A percentile compares a stretch with the other conserved stretches of the same genome.
phyloP scores from a whole-genome alignment of 2,329 filamentous ascomycete species.

The Xylaria polymorpha region DNA sequence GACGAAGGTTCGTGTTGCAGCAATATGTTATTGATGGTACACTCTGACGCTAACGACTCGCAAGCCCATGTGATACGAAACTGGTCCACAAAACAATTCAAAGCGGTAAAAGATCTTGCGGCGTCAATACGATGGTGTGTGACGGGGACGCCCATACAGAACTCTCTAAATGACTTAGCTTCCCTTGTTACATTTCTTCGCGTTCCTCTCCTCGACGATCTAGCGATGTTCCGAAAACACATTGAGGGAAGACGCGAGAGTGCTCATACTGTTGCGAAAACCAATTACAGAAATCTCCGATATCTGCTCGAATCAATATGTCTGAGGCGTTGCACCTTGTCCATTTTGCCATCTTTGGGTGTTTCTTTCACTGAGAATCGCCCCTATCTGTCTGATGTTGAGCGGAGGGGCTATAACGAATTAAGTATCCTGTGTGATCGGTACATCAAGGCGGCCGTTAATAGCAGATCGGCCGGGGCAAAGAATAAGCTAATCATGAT shows the following conservation, averaged over 20 bases:
- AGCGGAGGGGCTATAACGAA: conserved; percentile 30
- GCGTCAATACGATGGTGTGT: conserved; percentile 42
- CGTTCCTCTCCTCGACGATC: conserved; percentile 36
- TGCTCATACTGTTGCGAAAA: conserved; percentile 12
- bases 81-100: conserved; percentile 41
- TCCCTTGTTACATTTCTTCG: conserved; percentile 40
- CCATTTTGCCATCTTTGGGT: conserved; percentile 28
- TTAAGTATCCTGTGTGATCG: conserved; percentile 26
- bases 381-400: conserved; percentile 24
- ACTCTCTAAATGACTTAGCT: conserved; percentile 40
- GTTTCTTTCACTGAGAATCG: conserved; percentile 31
- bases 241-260: conserved; percentile 31
- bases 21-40: background rate
- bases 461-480: background rate
- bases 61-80: conserved; percentile 40
- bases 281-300: conserved; percentile 37
- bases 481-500: conserved; percentile 34
- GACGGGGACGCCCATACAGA: conserved; percentile 44
- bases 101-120: conserved; percentile 37
- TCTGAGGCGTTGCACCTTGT: conserved; percentile 36
- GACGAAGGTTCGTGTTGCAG: conserved; percentile 40
- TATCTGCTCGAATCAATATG: conserved; percentile 40
- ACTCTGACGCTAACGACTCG: background rate
- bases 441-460: conserved; percentile 33
- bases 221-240: conserved; percentile 33